Base-by-base conservation (phyloP, 371 early-diverging fungal species). In the Lichtheimia ornata region DNA sequence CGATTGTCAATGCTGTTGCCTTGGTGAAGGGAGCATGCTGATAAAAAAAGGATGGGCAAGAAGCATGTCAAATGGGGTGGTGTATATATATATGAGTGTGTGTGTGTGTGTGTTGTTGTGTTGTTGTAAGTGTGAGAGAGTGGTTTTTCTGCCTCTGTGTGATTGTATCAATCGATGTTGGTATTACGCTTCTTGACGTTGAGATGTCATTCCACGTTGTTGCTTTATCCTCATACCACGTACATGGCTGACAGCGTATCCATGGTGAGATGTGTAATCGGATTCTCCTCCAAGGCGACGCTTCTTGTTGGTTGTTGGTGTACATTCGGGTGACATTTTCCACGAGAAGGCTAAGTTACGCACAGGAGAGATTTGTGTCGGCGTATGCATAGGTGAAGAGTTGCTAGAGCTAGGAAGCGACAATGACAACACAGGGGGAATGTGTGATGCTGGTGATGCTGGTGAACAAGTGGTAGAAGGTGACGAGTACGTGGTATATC, bases 361-460 rank as follows among this genome's bases (percentile, higher is more conserved):
- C 35, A 72, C 59, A 30, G 78, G 78, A 28, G 78, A 74, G 9
- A 73, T 67, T 35, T 69, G 71, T 15, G 71, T 67, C 52, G 79
- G 79, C 28, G 79, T 79, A 51, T 75, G 73, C 63, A 73, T 65
- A 41, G 79, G 79, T 18, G 79, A 75, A 6, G 79, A 79, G 24
- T 64, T 61, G 45, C 54, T 75, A 2, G 79, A 79, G 27, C 73
- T 75, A 20, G 79, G 76, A 30, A 79, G 54, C 7, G 79, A 78
- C 28, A 71, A 49, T n/a, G 70, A 65, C 7, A 71, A 53, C 14
- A 70, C 65, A 27, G 73, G 73, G 20, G 67, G 65, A 25, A 30
- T 20, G 17, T 55, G 43, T 12, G 55, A 41, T 55, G 55, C n/a
- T 41, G 41, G 35, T 42, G 55, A 54, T 55, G 55, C n/a, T 25